phyloP scores from a whole-genome alignment of 768 basidiomycete genomes.

The Termitomyces sp. region DNA sequence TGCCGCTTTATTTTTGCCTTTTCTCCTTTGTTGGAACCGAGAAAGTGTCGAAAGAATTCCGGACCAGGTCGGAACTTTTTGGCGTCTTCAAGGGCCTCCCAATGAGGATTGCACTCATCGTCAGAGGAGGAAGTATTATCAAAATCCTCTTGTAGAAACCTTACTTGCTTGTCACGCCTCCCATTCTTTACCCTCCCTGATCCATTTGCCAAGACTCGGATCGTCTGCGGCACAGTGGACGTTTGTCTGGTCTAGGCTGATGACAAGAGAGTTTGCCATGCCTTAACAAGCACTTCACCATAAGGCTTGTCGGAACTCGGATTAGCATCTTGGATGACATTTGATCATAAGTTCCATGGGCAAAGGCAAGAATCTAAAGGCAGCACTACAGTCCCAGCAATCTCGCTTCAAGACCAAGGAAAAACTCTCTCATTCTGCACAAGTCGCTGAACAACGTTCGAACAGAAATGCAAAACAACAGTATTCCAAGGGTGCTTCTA shows the following conservation, averaged over 20 bases:
- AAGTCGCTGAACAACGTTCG: slow-evolving; percentile 42
- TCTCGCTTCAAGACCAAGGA: slow-evolving; percentile 55
- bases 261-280: slow-evolving; percentile 89
- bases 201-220: slow-evolving; percentile 98
- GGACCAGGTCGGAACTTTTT: slow-evolving; percentile 82
- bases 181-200: slow-evolving; percentile 78
- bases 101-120: slow-evolving; percentile 85
- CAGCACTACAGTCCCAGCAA: slow-evolving; percentile 66
- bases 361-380: slow-evolving; percentile 57
- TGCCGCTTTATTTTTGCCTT: slow-evolving; percentile 58
- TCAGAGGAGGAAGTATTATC: slow-evolving; percentile 37
- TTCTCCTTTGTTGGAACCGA: slow-evolving; percentile 33
- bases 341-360: too few relatives aligned
- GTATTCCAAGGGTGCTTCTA: slow-evolving; percentile 9
- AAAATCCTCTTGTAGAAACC: slow-evolving; percentile 30
- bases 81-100: slow-evolving; percentile 87
- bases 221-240: slow-evolving; percentile 99
- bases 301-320: too few relatives aligned
- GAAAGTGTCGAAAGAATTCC: slow-evolving; percentile 54
- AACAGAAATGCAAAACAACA: slow-evolving; percentile 24
- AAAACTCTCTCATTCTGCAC: slow-evolving; percentile 47
- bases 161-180: slow-evolving; percentile 52
- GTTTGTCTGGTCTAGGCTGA: slow-evolving; percentile 98
- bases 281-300: too few relatives aligned
- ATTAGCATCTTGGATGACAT: too few relatives aligned